phyloP scores from a whole-genome alignment of 2,329 filamentous ascomycete species.

The Beauveria medogensis region DNA sequence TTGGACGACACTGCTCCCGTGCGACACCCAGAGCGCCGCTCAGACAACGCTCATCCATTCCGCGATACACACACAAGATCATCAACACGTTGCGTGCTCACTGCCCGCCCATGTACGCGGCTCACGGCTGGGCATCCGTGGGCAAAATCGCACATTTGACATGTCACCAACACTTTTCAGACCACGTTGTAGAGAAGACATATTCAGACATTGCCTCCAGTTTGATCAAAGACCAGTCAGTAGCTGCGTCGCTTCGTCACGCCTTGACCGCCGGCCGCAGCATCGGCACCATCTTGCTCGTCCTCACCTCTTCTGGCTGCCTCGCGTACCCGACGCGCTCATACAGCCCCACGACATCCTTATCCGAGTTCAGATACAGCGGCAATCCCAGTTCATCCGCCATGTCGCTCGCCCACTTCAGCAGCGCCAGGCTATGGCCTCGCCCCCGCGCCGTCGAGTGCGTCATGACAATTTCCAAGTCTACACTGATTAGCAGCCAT shows the following conservation, averaged over 20 bases:
- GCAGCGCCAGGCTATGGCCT: constrained; percentile 13
- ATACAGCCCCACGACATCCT: constrained; percentile 13
- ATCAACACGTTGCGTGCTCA: no score
- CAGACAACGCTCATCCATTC: no score
- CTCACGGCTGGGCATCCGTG: no score
- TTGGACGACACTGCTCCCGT: neutral
- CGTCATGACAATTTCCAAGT: constrained; percentile 15
- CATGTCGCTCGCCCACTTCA: constrained; percentile 1
- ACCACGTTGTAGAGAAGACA: no score
- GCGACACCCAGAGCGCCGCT: neutral
- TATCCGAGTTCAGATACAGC: constrained; percentile 15
- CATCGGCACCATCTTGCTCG: constrained; percentile 14
- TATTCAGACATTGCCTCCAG: no score
- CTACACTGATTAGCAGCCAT: neutral
- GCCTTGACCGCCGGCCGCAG: neutral
- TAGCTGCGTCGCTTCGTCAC: neutral
- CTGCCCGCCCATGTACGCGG: no score
- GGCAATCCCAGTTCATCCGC: constrained; percentile 13
- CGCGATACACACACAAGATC: no score
- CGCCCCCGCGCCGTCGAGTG: constrained; percentile 13
- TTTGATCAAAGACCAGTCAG: no score
- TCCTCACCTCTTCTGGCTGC: constrained; percentile 3
- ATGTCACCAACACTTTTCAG: no score
- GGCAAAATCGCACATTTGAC: no score
- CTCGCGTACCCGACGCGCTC: constrained; percentile 11